Percentiles rank a stretch among this genome's conserved stretches.
Conservation (phyloP, 2,329 filamentous ascomycete genomes). For the Neonectria magnoliae region DNA sequence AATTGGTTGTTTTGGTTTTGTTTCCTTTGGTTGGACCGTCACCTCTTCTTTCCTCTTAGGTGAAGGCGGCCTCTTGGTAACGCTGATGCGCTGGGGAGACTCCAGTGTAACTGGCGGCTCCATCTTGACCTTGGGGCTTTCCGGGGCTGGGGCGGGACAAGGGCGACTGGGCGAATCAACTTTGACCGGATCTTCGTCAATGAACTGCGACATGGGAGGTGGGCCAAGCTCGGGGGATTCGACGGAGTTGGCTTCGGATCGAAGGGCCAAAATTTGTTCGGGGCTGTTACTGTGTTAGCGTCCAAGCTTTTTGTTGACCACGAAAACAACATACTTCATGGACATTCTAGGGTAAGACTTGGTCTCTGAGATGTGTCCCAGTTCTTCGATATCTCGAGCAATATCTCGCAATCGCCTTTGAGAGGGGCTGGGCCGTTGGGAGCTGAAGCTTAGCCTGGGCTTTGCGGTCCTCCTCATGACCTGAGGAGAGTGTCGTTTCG, state of each 20-base stretch:
- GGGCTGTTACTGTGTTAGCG: constrained; percentile 56
- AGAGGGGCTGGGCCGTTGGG: constrained; percentile 57
- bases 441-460: constrained; percentile 53
- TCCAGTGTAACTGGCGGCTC: constrained; percentile 45
- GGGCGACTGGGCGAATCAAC: constrained; percentile 57
- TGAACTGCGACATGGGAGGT: constrained; percentile 67
- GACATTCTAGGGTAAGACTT: constrained; percentile 74
- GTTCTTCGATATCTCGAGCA: constrained; percentile 63
- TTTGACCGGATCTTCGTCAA: constrained; percentile 66
- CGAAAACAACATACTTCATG: constrained; percentile 65
- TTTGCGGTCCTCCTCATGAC: constrained; percentile 54
- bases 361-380: constrained; percentile 71
- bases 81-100: constrained; percentile 42
- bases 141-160: constrained; percentile 20
- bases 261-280: constrained; percentile 71
- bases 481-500: constrained; percentile 57
- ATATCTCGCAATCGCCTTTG: constrained; percentile 67
- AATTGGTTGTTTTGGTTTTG: constrained; percentile 4
- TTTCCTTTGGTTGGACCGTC: background rate
- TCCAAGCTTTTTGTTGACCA: background rate
- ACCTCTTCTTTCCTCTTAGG: constrained; percentile 43
- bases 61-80: constrained; percentile 34
- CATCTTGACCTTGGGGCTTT: constrained; percentile 41
- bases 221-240: constrained; percentile 77
- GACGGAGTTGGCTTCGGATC: constrained; percentile 58